Evolutionary conservation across 2,329 filamentous ascomycete species (phyloP).

Genomic region (Aaosphaeria pasadenensis): DNA sequence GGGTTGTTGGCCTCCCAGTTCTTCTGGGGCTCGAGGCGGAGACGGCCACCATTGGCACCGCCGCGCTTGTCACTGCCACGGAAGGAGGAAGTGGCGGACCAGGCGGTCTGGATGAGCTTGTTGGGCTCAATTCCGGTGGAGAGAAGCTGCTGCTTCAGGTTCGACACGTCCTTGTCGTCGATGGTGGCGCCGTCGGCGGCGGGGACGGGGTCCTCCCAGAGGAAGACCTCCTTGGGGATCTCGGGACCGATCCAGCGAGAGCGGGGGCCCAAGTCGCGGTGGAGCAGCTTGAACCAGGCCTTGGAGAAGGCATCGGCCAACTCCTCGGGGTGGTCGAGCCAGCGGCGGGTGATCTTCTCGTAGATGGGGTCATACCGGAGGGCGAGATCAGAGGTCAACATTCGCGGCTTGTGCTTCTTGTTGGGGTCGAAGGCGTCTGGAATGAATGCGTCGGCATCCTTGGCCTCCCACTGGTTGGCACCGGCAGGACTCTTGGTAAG

Average conservation of each 20-base stretch:
- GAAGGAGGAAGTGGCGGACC: conserved; percentile 36
- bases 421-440: conserved; percentile 67
- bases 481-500: conserved; percentile 71
- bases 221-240: conserved; percentile 64
- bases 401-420: conserved; percentile 72
- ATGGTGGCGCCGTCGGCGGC: conserved; percentile 56
- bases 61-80: conserved; percentile 73
- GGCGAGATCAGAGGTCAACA: conserved; percentile 73
- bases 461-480: conserved; percentile 74
- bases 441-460: conserved; percentile 64
- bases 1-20: conserved; percentile 76
- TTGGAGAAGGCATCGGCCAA: conserved; percentile 67
- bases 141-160: conserved; percentile 68
- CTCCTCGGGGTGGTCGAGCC: conserved; percentile 66
- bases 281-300: conserved; percentile 81
- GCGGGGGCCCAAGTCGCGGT: conserved; percentile 74
- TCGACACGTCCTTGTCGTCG: conserved; percentile 60
- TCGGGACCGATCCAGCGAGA: conserved; percentile 72
- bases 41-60: conserved; percentile 76
- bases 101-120: conserved; percentile 56
- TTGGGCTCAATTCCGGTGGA: conserved; percentile 57
- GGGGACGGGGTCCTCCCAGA: conserved; percentile 75
- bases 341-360: conserved; percentile 72
- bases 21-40: conserved; percentile 69
- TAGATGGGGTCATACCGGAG: conserved; percentile 69